A percentile compares a stretch with the other conserved stretches of the same genome.
Evolutionary conservation across 2,329 filamentous ascomycete genomes (phyloP).

Genomic region (Ceratocystis variospora): DNA sequence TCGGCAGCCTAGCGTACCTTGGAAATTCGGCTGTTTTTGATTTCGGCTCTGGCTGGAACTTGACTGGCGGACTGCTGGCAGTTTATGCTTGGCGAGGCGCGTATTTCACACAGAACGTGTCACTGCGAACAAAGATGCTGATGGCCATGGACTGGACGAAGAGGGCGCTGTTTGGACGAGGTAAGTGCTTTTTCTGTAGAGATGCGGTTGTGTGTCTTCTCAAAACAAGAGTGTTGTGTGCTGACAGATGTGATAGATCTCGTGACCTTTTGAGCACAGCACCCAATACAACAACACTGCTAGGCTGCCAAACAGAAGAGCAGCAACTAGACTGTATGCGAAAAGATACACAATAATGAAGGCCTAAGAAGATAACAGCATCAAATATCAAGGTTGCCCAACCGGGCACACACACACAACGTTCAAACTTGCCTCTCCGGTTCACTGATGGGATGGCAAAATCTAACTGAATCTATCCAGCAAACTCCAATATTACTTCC

Average conservation of each 20-base stretch:
- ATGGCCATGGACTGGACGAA: slow-evolving; percentile 99
- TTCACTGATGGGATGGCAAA: no score
- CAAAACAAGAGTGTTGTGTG: neutral
- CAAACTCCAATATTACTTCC: no score
- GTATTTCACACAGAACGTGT: slow-evolving; percentile 96
- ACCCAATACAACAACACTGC: neutral
- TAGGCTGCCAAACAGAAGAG: neutral
- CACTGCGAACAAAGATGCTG: slow-evolving; percentile 71
- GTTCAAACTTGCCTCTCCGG: neutral
- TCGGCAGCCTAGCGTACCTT: slow-evolving; percentile 86
- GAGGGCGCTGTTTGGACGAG: slow-evolving; percentile 85
- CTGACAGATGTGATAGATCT: slow-evolving; percentile 29
- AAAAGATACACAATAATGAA: no score
- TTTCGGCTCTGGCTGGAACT: slow-evolving; percentile 54
- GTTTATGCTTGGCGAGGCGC: slow-evolving; percentile 94
- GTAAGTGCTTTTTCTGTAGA: slow-evolving; percentile 40
- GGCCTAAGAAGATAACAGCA: slow-evolving; percentile 1
- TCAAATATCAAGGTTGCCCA: neutral
- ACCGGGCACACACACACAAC: neutral
- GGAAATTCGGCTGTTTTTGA: slow-evolving; percentile 96
- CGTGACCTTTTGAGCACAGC: slow-evolving; percentile 35
- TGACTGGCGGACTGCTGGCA: slow-evolving; percentile 74
- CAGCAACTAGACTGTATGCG: neutral
- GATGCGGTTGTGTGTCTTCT: neutral
- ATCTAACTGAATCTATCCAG: no score